phyloP scores from a whole-genome alignment of 78 protist species.

The Neovahlkampfia damariscottae region DNA sequence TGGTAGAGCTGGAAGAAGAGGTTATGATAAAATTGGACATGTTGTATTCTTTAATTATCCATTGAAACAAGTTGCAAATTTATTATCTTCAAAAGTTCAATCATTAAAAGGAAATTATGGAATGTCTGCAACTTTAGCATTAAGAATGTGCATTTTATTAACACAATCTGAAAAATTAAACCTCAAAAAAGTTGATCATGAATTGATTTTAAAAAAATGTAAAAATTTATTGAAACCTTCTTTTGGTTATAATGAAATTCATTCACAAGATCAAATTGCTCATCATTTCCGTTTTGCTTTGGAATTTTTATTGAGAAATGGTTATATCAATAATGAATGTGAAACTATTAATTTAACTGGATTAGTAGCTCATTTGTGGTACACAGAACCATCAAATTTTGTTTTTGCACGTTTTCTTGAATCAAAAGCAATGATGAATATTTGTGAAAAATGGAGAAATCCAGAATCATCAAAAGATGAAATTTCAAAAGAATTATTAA shows the following conservation, averaged over 20 bases:
- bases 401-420: neutral
- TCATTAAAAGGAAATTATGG: slow-evolving; percentile 11
- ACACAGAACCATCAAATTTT: neutral
- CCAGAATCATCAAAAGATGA: neutral
- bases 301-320: neutral
- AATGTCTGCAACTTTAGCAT: neutral
- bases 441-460: neutral
- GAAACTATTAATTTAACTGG: neutral
- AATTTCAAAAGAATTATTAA: neutral
- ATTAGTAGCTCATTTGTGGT: neutral
- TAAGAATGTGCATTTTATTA: neutral
- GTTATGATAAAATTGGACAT: slow-evolving; percentile 55
- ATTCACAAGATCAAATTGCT: neutral
- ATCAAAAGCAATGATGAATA: neutral
- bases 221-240: neutral
- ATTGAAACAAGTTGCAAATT: neutral
- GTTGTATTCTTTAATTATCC: slow-evolving; percentile 33
- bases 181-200: neutral
- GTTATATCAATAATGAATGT: neutral
- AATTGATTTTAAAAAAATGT: neutral
- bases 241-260: neutral
- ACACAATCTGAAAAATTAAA: neutral
- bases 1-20: slow-evolving; percentile 88
- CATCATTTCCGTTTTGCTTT: neutral
- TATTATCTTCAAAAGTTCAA: slow-evolving; percentile 11